Conservation (phyloP, 495 filamentous ascomycete species). For the Evernia prunastri region DNA sequence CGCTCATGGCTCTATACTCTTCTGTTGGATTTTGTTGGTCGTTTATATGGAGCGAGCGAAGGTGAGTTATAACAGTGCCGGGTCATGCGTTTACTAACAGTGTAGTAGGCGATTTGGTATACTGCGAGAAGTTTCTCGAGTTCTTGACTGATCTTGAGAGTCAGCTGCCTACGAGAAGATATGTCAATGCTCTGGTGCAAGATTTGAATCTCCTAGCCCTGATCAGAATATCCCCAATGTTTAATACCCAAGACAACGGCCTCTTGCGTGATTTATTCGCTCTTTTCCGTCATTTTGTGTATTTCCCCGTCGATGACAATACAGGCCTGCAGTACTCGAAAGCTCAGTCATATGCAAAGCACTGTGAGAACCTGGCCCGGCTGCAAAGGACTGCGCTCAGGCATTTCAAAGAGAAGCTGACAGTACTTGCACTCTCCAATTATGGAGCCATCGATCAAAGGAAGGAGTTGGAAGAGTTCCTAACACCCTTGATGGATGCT, state of each 20-base stretch:
- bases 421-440: slow-evolving; percentile 84
- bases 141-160: slow-evolving; percentile 85
- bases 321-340: slow-evolving; percentile 67
- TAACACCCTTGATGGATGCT: slow-evolving; percentile 61
- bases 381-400: slow-evolving; percentile 78
- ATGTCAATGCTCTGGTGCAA: slow-evolving; percentile 85
- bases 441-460: slow-evolving; percentile 80
- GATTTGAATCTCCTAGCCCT: slow-evolving; percentile 83
- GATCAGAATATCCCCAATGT: slow-evolving; percentile 74
- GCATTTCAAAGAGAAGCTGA: slow-evolving; percentile 83
- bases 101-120: slow-evolving; percentile 57
- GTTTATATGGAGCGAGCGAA: slow-evolving; percentile 54
- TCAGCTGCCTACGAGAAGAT: slow-evolving; percentile 88
- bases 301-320: slow-evolving; percentile 90
- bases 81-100: neutral
- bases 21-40: slow-evolving; percentile 71
- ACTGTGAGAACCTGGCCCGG: slow-evolving; percentile 67
- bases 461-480: slow-evolving; percentile 68
- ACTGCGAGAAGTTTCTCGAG: slow-evolving; percentile 91
- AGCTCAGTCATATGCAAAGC: slow-evolving; percentile 68
- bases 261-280: slow-evolving; percentile 75
- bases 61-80: slow-evolving; percentile 21
- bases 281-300: slow-evolving; percentile 74
- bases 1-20: slow-evolving; percentile 89
- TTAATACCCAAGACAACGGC: slow-evolving; percentile 63